Evolutionary conservation across 768 basidiomycete genomes (phyloP).

Genomic region (Serendipita sp.): DNA sequence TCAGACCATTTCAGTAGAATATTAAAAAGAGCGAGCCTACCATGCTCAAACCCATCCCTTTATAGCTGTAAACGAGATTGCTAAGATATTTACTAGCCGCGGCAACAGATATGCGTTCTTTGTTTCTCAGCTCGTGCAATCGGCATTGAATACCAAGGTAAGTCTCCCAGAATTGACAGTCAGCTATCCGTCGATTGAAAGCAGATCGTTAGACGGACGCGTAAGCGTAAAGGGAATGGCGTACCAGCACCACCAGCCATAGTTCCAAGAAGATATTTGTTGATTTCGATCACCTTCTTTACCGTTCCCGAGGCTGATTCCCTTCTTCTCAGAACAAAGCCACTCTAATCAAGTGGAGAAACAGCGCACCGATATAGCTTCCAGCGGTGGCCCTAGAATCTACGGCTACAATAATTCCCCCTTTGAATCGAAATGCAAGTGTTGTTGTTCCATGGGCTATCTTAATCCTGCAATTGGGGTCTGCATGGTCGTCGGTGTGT

Average conservation of each 20-base stretch:
- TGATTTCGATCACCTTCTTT: slow-evolving; percentile 99
- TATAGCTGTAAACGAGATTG: slow-evolving; percentile 95
- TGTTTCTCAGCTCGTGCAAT: slow-evolving; percentile 88
- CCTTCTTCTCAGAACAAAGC: background rate
- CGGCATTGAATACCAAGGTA: slow-evolving; percentile 97
- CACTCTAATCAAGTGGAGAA: background rate
- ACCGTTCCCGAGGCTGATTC: slow-evolving; percentile 83
- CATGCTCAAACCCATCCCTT: slow-evolving; percentile 99
- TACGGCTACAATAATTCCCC: slow-evolving; percentile 98
- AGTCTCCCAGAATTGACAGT: slow-evolving; percentile 97
- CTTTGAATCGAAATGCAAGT: slow-evolving; percentile 88
- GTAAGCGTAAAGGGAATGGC: slow-evolving; percentile 15
- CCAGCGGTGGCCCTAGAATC: slow-evolving; percentile 96
- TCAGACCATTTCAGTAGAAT: background rate
- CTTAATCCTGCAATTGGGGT: slow-evolving; percentile 90
- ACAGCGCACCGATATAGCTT: slow-evolving; percentile 73
- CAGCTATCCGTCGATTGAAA: slow-evolving; percentile 33
- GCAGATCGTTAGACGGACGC: background rate
- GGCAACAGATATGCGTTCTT: slow-evolving; percentile 96
- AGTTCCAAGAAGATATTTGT: slow-evolving; percentile 94
- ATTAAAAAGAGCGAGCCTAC: slow-evolving; percentile 26
- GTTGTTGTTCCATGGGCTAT: slow-evolving; percentile 98
- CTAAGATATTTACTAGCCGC: slow-evolving; percentile 95
- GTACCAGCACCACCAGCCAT: slow-evolving; percentile 98
- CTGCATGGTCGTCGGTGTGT: slow-evolving; percentile 91